These are phyloP conservation scores for Brasilioporus rufonigricans DNA, from an alignment of 768 basidiomycete genomes.

Conservation along the genomic window DNA sequence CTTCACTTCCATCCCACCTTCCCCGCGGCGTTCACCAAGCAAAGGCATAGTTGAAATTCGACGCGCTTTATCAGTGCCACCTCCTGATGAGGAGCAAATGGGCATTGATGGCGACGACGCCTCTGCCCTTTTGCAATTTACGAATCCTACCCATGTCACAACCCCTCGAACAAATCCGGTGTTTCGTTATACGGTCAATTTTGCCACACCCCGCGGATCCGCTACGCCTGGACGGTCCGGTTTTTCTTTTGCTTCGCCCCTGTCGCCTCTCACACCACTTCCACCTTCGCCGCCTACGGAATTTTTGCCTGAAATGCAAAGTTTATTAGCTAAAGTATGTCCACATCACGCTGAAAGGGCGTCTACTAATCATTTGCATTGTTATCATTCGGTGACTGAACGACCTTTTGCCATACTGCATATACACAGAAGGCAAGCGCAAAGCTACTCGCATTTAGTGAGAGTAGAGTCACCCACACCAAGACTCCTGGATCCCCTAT, in stretches of 20 bases:
- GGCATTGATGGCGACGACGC: conserved; percentile 21
- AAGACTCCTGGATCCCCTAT: not conserved
- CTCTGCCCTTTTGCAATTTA: conserved; percentile 23
- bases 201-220: conserved; percentile 25
- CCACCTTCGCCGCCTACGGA: conserved; percentile 42
- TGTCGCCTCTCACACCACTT: conserved; percentile 51
- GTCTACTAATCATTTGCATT: not conserved
- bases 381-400: not conserved
- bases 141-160: conserved; percentile 10
- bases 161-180: conserved; percentile 8
- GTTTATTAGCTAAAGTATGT: conserved; percentile 21
- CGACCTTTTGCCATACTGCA: not conserved
- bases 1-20: conserved; percentile 22
- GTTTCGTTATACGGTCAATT: conserved; percentile 27
- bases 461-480: not conserved
- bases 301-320: conserved; percentile 7
- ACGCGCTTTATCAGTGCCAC: conserved; percentile 27
- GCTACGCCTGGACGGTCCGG: not conserved
- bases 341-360: not conserved
- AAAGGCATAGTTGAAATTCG: conserved; percentile 20
- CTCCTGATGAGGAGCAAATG: conserved; percentile 20
- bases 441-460: not conserved
- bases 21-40: conserved; percentile 27
- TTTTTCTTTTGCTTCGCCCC: conserved; percentile 17
- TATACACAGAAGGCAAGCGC: not conserved